These are phyloP conservation scores for Podaxis sp. DNA, from an alignment of 768 basidiomycete species.

Conservation along the genomic window DNA sequence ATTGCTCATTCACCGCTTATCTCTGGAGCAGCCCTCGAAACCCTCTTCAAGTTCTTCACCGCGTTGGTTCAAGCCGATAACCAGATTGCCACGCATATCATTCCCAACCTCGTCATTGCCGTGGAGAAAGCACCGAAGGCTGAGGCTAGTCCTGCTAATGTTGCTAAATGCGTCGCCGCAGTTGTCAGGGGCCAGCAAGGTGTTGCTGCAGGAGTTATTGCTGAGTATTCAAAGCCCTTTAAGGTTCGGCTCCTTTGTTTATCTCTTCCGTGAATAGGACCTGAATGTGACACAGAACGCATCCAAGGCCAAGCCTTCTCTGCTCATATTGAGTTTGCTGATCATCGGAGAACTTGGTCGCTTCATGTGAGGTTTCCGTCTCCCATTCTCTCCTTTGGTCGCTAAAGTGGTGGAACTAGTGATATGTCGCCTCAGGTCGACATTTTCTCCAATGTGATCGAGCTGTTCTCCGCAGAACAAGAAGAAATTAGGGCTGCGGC, in stretches of 20 bases:
- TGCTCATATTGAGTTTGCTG: slow-evolving; percentile 78
- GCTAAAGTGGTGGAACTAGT: slow-evolving; percentile 34
- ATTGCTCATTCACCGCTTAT: slow-evolving; percentile 79
- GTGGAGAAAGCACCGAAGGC: slow-evolving; percentile 60
- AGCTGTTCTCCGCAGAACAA: slow-evolving; percentile 69
- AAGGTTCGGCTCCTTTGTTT: slow-evolving; percentile 42
- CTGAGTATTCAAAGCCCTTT: slow-evolving; percentile 77
- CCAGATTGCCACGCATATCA: slow-evolving; percentile 77
- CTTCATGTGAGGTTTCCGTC: slow-evolving; percentile 53
- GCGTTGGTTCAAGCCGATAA: slow-evolving; percentile 80
- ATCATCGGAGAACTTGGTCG: slow-evolving; percentile 93
- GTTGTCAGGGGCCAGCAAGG: slow-evolving; percentile 68
- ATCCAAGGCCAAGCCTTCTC: slow-evolving; percentile 60
- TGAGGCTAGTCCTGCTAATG: slow-evolving; percentile 60
- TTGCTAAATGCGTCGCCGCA: slow-evolving; percentile 81
- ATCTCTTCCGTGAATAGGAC: background rate
- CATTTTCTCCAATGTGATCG: slow-evolving; percentile 71
- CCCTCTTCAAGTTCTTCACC: slow-evolving; percentile 76
- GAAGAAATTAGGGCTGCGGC: slow-evolving; percentile 90
- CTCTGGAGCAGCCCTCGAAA: slow-evolving; percentile 73
- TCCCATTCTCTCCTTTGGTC: background rate
- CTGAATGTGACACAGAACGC: slow-evolving; percentile 27
- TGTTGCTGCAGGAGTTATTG: slow-evolving; percentile 79
- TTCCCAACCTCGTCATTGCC: slow-evolving; percentile 66
- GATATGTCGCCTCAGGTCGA: slow-evolving; percentile 82